Conservation (phyloP, 352 stramenopile genomes). For the Globisporangium polare region DNA sequence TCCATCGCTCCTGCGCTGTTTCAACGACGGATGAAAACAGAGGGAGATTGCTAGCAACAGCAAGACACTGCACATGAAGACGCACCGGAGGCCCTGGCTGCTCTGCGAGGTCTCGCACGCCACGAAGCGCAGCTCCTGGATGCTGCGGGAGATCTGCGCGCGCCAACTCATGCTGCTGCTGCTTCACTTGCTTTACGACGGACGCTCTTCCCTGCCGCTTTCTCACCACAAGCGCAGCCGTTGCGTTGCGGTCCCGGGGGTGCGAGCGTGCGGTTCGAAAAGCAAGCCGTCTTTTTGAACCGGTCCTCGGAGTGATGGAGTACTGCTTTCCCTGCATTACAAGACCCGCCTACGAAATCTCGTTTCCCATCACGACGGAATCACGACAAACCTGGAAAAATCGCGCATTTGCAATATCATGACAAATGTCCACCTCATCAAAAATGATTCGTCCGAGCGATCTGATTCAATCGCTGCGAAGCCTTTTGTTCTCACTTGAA, state of each 20-base stretch:
- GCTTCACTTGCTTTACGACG: not conserved
- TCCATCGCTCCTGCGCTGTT: not conserved
- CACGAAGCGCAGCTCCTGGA: slow-evolving; percentile 85
- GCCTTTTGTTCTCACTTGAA: too few relatives aligned
- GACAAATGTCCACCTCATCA: too few relatives aligned
- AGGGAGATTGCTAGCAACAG: not conserved
- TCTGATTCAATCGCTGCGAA: too few relatives aligned
- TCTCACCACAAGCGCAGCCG: slow-evolving; percentile 7
- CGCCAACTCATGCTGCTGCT: slow-evolving; percentile 81
- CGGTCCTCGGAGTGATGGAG: too few relatives aligned
- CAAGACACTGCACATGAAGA: slow-evolving; percentile 1
- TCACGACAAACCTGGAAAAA: too few relatives aligned
- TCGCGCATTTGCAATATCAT: too few relatives aligned
- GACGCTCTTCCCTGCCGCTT: slow-evolving; percentile 4
- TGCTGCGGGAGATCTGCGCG: slow-evolving; percentile 82
- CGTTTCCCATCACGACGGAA: too few relatives aligned
- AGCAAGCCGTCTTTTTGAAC: too few relatives aligned
- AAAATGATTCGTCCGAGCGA: too few relatives aligned
- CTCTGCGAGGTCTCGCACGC: slow-evolving; percentile 80
- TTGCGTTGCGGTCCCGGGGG: slow-evolving; percentile 5
- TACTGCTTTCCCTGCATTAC: too few relatives aligned
- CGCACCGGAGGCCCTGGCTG: slow-evolving; percentile 76
- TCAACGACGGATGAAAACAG: not conserved
- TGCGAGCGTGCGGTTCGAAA: too few relatives aligned
- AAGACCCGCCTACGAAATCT: too few relatives aligned